phyloP scores from a whole-genome alignment of 2,329 filamentous ascomycete species.

The Aspergillus tubingensis region DNA sequence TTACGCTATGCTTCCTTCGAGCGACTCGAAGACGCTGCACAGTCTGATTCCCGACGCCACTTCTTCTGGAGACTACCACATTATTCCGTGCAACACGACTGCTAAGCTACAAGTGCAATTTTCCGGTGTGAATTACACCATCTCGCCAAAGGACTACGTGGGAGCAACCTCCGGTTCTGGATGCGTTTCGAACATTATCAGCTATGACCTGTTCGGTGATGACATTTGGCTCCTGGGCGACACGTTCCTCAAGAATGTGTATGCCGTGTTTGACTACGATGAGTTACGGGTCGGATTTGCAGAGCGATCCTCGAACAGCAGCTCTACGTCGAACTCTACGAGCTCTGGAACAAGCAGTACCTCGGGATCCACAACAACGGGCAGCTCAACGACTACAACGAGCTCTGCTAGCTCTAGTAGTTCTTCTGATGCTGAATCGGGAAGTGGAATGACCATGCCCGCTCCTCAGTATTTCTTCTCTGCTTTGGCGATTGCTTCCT shows the following conservation, averaged over 20 bases:
- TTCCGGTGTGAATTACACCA: conserved; percentile 64
- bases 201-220: conserved; percentile 64
- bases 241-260: conserved; percentile 87
- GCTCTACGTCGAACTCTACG: conserved; percentile 21
- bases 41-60: conserved; percentile 63
- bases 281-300: conserved; percentile 43
- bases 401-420: conserved; percentile 8
- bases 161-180: conserved; percentile 35
- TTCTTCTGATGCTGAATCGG: not conserved
- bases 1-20: conserved; percentile 70
- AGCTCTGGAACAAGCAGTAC: conserved; percentile 10
- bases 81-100: conserved; percentile 70
- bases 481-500: conserved; percentile 17
- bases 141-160: conserved; percentile 73
- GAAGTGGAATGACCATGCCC: conserved; percentile 3
- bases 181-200: conserved; percentile 72
- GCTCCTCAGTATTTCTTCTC: conserved; percentile 19
- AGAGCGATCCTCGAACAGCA: conserved; percentile 16
- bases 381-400: conserved; percentile 12
- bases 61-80: conserved; percentile 63
- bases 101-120: conserved; percentile 66
- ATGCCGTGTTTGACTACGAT: conserved; percentile 80
- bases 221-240: conserved; percentile 79
- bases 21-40: conserved; percentile 69
- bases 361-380: conserved; percentile 13